Conservation (phyloP, 306 rosid species). For the Trifolium dubium region DNA sequence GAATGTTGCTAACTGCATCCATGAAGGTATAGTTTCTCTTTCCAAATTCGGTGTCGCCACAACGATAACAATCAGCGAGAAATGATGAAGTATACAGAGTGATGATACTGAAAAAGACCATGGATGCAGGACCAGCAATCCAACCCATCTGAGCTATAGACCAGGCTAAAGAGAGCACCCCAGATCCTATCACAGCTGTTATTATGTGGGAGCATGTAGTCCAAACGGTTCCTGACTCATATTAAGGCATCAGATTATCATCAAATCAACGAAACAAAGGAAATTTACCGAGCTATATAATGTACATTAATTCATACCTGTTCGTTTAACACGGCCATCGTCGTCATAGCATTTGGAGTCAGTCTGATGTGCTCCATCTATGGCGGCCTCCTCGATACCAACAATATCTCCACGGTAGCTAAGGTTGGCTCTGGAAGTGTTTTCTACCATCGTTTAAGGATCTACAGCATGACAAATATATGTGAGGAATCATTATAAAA, state of each 20-base stretch:
- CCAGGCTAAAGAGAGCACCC: slow-evolving; percentile 70
- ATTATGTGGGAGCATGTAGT: slow-evolving; percentile 70
- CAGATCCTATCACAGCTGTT: slow-evolving; percentile 73
- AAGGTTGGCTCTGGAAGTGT: slow-evolving; percentile 37
- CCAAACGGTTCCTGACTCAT: slow-evolving; percentile 57
- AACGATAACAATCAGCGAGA: slow-evolving; percentile 62
- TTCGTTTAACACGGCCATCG: slow-evolving; percentile 56
- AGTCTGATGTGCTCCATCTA: slow-evolving; percentile 21
- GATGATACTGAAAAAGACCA: slow-evolving; percentile 53
- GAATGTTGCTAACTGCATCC: slow-evolving; percentile 57
- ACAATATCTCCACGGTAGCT: slow-evolving; percentile 37
- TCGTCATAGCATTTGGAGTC: slow-evolving; percentile 44
- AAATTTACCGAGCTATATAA: slow-evolving; percentile 1
- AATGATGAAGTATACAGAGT: slow-evolving; percentile 53
- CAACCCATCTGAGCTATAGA: slow-evolving; percentile 68
- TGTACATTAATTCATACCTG: slow-evolving; percentile 40
- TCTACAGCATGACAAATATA: slow-evolving; percentile 11
- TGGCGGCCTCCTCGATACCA: slow-evolving; percentile 37
- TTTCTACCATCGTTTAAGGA: slow-evolving; percentile 49
- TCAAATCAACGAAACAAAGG: slow-evolving; percentile 19
- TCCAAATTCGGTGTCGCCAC: slow-evolving; percentile 45
- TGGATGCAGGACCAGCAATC: slow-evolving; percentile 59
- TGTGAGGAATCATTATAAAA: not conserved
- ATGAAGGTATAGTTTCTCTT: slow-evolving; percentile 61
- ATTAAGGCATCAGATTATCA: slow-evolving; percentile 22